Conservation (phyloP, 176 grass and related monocot species). For the maize (Zea mays) region Zm-B73-REFERENCE-NAM-5.0 NC_050100.1:197539501-197540000, state of each 20-base stretch:
- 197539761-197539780: conserved; percentile 26
- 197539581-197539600: background rate
- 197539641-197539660: background rate
- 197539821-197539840: conserved; percentile 9
- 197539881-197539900: background rate
- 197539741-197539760: background rate
- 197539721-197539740: background rate
- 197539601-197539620: background rate
- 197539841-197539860: conserved; percentile 3
- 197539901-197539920: background rate
- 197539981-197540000: too few species aligned
- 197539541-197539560: conserved; percentile 3
- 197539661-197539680: background rate
- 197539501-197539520: background rate
- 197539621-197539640: background rate
- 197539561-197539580: background rate
- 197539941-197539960: background rate
- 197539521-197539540: conserved; percentile 28
- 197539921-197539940: conserved; percentile 28
- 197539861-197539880: conserved; percentile 20
- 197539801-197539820: background rate
- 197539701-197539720: background rate
- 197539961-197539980: background rate
- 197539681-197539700: background rate
- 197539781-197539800: background rate